Conservation (phyloP, 2,329 filamentous ascomycete species). For the Neofusicoccum ribis region DNA sequence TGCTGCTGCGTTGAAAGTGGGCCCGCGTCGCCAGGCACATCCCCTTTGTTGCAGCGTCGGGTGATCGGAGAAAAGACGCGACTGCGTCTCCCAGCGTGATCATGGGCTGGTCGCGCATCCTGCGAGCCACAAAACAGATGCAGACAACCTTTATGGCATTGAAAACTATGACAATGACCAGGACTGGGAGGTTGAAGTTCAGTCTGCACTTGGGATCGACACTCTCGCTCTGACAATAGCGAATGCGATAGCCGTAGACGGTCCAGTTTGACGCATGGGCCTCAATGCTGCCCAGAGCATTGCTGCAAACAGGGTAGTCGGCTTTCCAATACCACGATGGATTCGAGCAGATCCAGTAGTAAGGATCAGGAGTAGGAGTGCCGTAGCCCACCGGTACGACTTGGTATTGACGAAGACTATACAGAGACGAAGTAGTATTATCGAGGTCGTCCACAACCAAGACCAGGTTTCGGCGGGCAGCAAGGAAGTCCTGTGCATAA, state of each 20-base stretch:
- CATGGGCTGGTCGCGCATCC: background rate
- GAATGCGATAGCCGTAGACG: background rate
- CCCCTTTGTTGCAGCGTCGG: background rate
- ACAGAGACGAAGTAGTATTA: background rate
- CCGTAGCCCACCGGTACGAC: background rate
- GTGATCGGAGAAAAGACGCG: background rate
- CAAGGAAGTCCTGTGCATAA: background rate
- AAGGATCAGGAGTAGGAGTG: background rate
- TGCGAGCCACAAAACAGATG: background rate
- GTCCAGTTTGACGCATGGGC: background rate
- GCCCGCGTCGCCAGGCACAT: background rate
- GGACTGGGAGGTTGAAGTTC: conserved; percentile 2
- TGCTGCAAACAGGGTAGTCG: background rate
- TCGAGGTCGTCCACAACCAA: background rate
- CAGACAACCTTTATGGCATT: background rate
- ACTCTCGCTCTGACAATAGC: background rate
- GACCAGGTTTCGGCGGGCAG: background rate
- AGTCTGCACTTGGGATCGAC: background rate
- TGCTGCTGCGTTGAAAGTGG: background rate
- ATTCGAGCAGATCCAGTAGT: background rate
- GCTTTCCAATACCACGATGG: background rate
- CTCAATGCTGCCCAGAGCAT: background rate
- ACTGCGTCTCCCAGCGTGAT: background rate
- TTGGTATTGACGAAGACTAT: background rate
- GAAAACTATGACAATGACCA: background rate